Evolutionary conservation across 2,329 filamentous ascomycete species (phyloP), one percentile per base, ranked within the genome.

Genomic region (Penicillium vulpinum): DNA sequence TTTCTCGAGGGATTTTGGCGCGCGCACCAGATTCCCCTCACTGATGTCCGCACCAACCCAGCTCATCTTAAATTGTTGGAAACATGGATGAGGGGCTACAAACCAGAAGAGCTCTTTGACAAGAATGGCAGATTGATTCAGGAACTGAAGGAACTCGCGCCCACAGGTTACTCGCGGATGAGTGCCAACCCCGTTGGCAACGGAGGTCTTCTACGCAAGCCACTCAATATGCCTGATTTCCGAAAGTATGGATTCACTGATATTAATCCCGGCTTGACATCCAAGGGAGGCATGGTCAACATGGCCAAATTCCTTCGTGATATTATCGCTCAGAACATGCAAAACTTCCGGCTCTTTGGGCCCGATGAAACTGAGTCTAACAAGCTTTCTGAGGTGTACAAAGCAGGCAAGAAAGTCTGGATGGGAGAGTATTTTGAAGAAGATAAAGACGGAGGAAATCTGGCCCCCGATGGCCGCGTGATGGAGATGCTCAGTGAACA

Each of bases 401-500:
- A 88, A 56, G 87, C 83, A 1, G 86, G 86, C 5, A 89, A 91
- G 81, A 92, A 92, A 74, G 88, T 90, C 4, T 92, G 89, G 89
- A 80, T 92, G 78, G 89, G 84, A 6, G 88, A 90, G 48, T 90
- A 89, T 71, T 89, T 92, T 60, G 86, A 89, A 4, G 89, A 92
- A 68, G 89, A 92, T 66, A 74, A 77, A 8, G 86, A 92, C 66
- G 89, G 89, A 10, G 89, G 89, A 59, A 91, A 92, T 66, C 78
- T 92, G 24, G 82, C 85, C 6, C 82, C 78, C 18, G 80, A 81
- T 15, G 89, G 89, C 16, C 83, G 88, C 28, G 89, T 92, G 35
- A 92, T 92, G 88, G 89, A 92, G 72, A 92, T 92, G 71, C 82
- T 92, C n/a, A 89, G 86, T 18, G 89, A 92, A 73, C 89, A 92